Evolutionary conservation across 78 protist species (phyloP).

Genomic region (Paratrimastix pyriformis): DNA sequence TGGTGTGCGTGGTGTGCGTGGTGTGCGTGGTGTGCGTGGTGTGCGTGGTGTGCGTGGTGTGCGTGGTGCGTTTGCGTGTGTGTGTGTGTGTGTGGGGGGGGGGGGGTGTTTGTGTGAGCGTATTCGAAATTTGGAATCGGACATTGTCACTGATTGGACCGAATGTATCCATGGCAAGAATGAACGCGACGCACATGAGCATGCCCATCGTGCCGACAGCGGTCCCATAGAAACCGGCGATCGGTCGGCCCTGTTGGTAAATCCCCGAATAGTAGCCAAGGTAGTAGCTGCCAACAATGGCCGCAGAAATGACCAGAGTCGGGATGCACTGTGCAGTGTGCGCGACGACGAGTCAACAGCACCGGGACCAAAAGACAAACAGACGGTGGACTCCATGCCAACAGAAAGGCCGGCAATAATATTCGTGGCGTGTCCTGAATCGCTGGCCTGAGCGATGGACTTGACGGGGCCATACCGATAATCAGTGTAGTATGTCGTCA

Average conservation of each 20-base stretch:
- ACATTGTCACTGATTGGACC: conserved; percentile 64
- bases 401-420: conserved; percentile 34
- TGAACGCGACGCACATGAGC: conserved; percentile 50
- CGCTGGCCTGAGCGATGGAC: conserved; percentile 17
- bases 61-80: too few relatives aligned
- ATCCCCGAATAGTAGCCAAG: conserved; percentile 46
- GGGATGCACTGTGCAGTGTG: too few relatives aligned
- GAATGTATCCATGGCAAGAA: conserved; percentile 54
- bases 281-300: conserved; percentile 40
- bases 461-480: conserved; percentile 9
- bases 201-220: conserved; percentile 73
- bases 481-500: conserved; percentile 38
- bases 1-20: too few relatives aligned
- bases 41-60: too few relatives aligned
- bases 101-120: too few relatives aligned
- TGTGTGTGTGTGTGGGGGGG: too few relatives aligned
- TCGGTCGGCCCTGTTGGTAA: neutral
- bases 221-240: conserved; percentile 43
- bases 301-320: conserved; percentile 27
- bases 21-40: too few relatives aligned
- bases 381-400: conserved; percentile 53
- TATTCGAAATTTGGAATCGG: too few relatives aligned
- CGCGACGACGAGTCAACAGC: too few relatives aligned
- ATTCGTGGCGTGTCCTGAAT: conserved; percentile 22
- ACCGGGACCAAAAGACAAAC: too few relatives aligned